phyloP scores from a whole-genome alignment of 805 yeast genomes.

The Ogataea paraovalis region DNA sequence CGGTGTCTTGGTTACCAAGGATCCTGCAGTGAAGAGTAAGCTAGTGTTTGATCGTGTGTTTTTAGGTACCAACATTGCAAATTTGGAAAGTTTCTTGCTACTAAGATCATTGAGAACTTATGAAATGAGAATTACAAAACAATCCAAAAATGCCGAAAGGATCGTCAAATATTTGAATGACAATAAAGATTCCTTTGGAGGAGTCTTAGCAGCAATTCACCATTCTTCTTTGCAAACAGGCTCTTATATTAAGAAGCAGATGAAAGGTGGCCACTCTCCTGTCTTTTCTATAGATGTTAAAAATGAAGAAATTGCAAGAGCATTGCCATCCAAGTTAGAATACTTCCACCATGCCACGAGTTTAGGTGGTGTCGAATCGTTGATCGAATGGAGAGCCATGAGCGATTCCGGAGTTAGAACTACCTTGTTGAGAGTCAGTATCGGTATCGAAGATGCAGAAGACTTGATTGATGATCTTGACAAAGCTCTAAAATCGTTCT shows the following conservation, averaged over 20 bases:
- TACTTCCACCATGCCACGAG: conserved; percentile 90
- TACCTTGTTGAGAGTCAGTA: conserved; percentile 65
- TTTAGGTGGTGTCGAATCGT: conserved; percentile 86
- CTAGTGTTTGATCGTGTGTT: conserved; percentile 61
- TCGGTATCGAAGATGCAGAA: conserved; percentile 73
- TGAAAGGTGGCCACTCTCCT: conserved; percentile 64
- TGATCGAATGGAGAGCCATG: conserved; percentile 87
- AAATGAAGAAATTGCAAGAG: conserved; percentile 51
- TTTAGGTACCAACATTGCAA: conserved; percentile 77
- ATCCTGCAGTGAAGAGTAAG: conserved; percentile 38
- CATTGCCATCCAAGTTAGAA: conserved; percentile 59
- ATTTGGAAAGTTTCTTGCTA: conserved; percentile 69
- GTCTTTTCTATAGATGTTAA: conserved; percentile 64
- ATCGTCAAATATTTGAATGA: conserved; percentile 57
- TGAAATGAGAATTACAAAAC: conserved; percentile 65
- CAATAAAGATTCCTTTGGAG: conserved; percentile 44
- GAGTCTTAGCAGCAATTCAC: conserved; percentile 47
- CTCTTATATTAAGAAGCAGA: conserved; percentile 58
- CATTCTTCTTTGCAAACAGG: conserved; percentile 82
- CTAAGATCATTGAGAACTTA: conserved; percentile 78
- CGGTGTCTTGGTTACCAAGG: conserved; percentile 72
- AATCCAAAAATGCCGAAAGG: conserved; percentile 56
- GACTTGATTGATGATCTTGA: conserved; percentile 74
- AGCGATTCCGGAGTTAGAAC: conserved; percentile 56
- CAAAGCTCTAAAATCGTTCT: conserved; percentile 41